phyloP scores from a whole-genome alignment of 2,329 filamentous ascomycete genomes.

The Exophiala calicioides region DNA sequence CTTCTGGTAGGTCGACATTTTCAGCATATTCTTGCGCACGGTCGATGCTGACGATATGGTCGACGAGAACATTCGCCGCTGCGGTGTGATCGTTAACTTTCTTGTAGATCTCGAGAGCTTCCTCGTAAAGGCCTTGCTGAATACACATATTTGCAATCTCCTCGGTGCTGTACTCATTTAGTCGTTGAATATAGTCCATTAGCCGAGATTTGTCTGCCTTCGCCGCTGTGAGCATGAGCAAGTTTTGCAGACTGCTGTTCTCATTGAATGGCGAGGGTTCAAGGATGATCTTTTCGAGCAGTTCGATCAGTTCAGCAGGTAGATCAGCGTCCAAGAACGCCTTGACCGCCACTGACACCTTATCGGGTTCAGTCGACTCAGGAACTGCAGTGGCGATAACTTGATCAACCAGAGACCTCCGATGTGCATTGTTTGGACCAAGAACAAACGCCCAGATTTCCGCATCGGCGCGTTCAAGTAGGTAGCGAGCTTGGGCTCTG shows the following conservation, averaged over 20 bases:
- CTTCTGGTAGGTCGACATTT: conserved; percentile 86
- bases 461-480: conserved; percentile 82
- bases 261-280: conserved; percentile 99
- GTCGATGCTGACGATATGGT: conserved; percentile 97
- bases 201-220: conserved; percentile 94
- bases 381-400: conserved; percentile 94
- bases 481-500: conserved; percentile 92
- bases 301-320: conserved; percentile 90
- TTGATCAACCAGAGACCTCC: conserved; percentile 91
- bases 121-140: conserved; percentile 90
- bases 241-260: conserved; percentile 92
- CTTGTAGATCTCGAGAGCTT: conserved; percentile 98
- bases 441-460: conserved; percentile 96
- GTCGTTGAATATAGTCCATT: conserved; percentile 92
- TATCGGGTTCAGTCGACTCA: conserved; percentile 87
- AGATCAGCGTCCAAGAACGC: conserved; percentile 89
- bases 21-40: conserved; percentile 95
- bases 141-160: conserved; percentile 94
- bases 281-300: conserved; percentile 98
- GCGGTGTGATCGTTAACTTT: conserved; percentile 88
- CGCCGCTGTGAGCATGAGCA: conserved; percentile 92
- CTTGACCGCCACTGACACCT: conserved; percentile 91
- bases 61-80: conserved; percentile 88
- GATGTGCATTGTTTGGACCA: conserved; percentile 92
- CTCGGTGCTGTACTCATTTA: conserved; percentile 84